Evolutionary conservation across 257 asterid genomes (phyloP), one percentile per base, ranked within the genome.

Genomic region (Solanum medicagineum): DNA sequence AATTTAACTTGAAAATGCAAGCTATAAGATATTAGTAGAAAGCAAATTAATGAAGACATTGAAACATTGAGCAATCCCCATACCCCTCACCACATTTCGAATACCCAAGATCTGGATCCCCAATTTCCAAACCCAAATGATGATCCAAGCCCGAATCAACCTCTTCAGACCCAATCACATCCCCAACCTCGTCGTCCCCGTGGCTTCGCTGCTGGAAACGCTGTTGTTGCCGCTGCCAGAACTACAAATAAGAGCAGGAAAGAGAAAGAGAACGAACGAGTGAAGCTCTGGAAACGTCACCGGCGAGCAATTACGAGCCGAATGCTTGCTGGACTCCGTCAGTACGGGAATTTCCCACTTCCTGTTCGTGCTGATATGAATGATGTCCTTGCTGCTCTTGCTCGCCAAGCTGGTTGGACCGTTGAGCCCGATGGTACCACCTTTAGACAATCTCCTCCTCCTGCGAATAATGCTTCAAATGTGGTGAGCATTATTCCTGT

Each of bases 341-440:
- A 93, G 90, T 88, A 93, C 82, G 97, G 95, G 5, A 93, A 92
- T 84, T 93, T 91, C 84, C 93, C 95, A 49, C 91, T 93, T 49
- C 95, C 95, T 1, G 92, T 94, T 6, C 92, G 97, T 42, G 95
- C 97, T 40, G 97, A 93, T 86, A 93, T 93, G 95, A 93, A 93
- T 65, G 95, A 93, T 87, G 97, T 93, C 62, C 93, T 93, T 80
- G 93, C 95, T 49, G 93, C 97, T 40, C 94, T 93, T 24, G 97
- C 97, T 56, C 90, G 95, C 14, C 93, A 92, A 83, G 93, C 95
- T 1, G 97, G 97, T 32, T 93, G 95, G 95, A 89, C 89, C 10
- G 95, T 93, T 6, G 94, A 92, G 8, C 77, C 88, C 22, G 95
- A 93, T 84, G 95, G 95, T 83, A 93, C 93, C 81, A 92, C 97